These are phyloP conservation scores for Fusarium coffeatum DNA, from an alignment of 2,329 filamentous ascomycete species.

Conservation along the genomic window DNA sequence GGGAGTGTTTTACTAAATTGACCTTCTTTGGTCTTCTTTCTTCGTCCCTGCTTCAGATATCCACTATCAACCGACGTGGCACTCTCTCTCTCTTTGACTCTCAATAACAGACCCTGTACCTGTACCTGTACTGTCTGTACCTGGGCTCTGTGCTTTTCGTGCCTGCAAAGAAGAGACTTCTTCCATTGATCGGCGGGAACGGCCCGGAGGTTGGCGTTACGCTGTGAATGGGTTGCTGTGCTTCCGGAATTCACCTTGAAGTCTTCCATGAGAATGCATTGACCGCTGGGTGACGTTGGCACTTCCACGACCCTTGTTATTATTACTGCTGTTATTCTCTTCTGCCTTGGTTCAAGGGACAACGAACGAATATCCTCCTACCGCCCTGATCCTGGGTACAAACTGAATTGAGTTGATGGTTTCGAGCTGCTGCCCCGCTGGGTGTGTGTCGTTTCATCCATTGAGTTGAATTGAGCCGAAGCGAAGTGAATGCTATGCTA, in stretches of 20 bases:
- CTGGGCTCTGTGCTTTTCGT: constrained; percentile 4
- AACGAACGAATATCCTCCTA: neutral
- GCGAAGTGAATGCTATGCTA: neutral
- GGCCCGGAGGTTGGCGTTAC: constrained; percentile 28
- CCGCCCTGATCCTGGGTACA: constrained; percentile 2
- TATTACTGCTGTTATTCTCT: neutral
- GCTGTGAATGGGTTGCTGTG: constrained; percentile 1
- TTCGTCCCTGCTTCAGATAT: constrained; percentile 9
- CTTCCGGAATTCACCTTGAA: constrained; percentile 17
- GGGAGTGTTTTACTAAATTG: neutral
- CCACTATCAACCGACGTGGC: constrained; percentile 25
- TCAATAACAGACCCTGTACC: constrained; percentile 15
- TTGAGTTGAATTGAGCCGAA: neutral
- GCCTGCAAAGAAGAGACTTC: constrained; percentile 22
- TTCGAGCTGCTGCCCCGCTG: constrained; percentile 27
- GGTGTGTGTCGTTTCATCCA: constrained; percentile 4
- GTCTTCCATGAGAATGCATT: neutral
- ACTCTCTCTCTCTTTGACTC: neutral
- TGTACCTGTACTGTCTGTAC: neutral
- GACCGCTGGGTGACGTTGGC: constrained; percentile 34
- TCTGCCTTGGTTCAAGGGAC: constrained; percentile 17
- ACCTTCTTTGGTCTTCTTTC: neutral
- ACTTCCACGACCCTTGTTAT: neutral
- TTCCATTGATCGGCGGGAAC: constrained; percentile 30
- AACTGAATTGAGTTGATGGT: neutral